phyloP scores from a whole-genome alignment of 495 filamentous ascomycete genomes.

The Annulohypoxylon moriforme region DNA sequence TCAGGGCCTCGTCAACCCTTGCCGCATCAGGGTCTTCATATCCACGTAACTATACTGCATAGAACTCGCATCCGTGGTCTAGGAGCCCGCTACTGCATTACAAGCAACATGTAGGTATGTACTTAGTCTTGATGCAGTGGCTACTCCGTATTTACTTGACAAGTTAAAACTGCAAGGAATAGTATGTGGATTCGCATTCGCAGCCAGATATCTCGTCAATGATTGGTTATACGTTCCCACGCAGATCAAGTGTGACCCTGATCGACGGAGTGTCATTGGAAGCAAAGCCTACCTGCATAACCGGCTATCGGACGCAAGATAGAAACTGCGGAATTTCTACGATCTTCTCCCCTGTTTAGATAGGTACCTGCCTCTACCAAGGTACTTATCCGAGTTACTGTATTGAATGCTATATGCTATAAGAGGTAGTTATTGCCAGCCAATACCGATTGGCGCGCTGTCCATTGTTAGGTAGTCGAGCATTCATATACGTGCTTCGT shows the following conservation, averaged over 20 bases:
- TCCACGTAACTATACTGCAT: constrained; percentile 31
- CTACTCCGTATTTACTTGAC: constrained; percentile 19
- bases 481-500: constrained; percentile 15
- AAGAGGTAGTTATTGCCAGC: constrained; percentile 27
- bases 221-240: constrained; percentile 24
- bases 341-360: constrained; percentile 27
- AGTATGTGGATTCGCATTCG: constrained; percentile 22
- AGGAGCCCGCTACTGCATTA: constrained; percentile 30
- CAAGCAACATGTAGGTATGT: constrained; percentile 13
- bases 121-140: constrained; percentile 21
- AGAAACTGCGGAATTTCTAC: constrained; percentile 37
- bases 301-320: constrained; percentile 37
- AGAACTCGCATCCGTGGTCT: constrained; percentile 25
- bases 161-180: constrained; percentile 15
- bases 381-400: constrained; percentile 1
- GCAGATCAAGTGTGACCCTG: constrained; percentile 36
- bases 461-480: constrained; percentile 15
- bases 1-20: constrained; percentile 24
- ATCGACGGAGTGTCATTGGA: constrained; percentile 26
- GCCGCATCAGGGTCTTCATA: constrained; percentile 31
- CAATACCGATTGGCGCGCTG: constrained; percentile 19
- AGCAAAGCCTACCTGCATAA: constrained; percentile 28
- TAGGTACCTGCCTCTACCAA: background rate
- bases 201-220: constrained; percentile 2
- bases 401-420: constrained; percentile 12